Percentiles rank a stretch among this genome's conserved stretches.
These are phyloP conservation scores for Cladosporium velox DNA, from an alignment of 2,329 filamentous ascomycete species.

Conservation along the genomic window DNA sequence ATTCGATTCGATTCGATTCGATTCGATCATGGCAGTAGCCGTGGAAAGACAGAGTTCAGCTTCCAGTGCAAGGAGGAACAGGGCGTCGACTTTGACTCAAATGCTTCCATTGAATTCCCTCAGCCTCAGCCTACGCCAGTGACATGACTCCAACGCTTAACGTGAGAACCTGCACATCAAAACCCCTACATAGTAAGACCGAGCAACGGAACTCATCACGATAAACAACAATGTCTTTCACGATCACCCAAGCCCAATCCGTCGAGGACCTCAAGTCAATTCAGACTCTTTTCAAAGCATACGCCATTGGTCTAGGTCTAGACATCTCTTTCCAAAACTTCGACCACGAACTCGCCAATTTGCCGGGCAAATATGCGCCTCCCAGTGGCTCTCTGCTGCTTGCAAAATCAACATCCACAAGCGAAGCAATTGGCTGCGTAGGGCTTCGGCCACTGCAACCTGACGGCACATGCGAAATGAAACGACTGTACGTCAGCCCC, in stretches of 20 bases:
- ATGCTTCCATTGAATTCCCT: not conserved
- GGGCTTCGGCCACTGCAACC: slow-evolving; percentile 47
- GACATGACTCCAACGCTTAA: not conserved
- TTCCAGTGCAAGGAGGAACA: not conserved
- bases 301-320: slow-evolving; percentile 49
- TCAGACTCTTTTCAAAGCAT: slow-evolving; percentile 41
- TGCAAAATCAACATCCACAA: slow-evolving; percentile 38
- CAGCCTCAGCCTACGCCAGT: too few relatives aligned
- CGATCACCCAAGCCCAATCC: slow-evolving; percentile 43
- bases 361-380: slow-evolving; percentile 58
- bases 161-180: not conserved
- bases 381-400: slow-evolving; percentile 53
- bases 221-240: slow-evolving; percentile 23
- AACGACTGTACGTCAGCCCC: slow-evolving; percentile 57
- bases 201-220: not conserved
- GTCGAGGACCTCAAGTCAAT: slow-evolving; percentile 45
- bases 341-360: slow-evolving; percentile 50
- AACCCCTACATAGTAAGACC: not conserved
- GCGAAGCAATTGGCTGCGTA: slow-evolving; percentile 51
- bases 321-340: slow-evolving; percentile 62
- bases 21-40: too few relatives aligned
- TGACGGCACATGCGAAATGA: slow-evolving; percentile 51
- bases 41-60: too few relatives aligned
- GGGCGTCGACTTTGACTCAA: not conserved
- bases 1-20: too few relatives aligned